phyloP scores from a whole-genome alignment of 1,139 yeast genomes.

The Zygosaccharomyces pseudobailii region DNA sequence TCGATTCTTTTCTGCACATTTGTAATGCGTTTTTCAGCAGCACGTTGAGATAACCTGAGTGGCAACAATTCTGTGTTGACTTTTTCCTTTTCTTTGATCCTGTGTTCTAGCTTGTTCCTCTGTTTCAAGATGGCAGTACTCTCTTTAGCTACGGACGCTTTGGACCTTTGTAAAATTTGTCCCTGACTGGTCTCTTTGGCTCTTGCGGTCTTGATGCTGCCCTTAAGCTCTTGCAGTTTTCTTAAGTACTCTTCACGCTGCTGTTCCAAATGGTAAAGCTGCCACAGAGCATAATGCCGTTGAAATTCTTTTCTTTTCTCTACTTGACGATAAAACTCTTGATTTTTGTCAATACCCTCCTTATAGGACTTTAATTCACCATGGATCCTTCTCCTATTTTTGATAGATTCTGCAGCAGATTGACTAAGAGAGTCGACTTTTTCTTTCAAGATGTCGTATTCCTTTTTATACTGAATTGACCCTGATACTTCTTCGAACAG shows the following conservation, averaged over 20 bases:
- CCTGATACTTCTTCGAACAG: slow-evolving; percentile 84
- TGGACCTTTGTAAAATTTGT: slow-evolving; percentile 27
- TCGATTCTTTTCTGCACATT: slow-evolving; percentile 48
- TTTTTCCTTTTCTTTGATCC: slow-evolving; percentile 44
- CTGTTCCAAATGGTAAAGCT: slow-evolving; percentile 60
- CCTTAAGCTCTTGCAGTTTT: slow-evolving; percentile 32
- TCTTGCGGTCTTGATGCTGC: slow-evolving; percentile 35
- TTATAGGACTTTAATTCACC: slow-evolving; percentile 77
- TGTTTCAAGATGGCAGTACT: slow-evolving; percentile 42
- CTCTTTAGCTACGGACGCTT: slow-evolving; percentile 46
- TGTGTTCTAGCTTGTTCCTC: slow-evolving; percentile 39
- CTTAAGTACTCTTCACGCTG: slow-evolving; percentile 37
- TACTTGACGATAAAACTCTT: slow-evolving; percentile 56
- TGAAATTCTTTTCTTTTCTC: slow-evolving; percentile 47
- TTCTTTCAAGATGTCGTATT: slow-evolving; percentile 64
- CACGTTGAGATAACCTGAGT: slow-evolving; percentile 42
- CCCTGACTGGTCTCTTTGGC: slow-evolving; percentile 30
- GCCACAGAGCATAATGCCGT: slow-evolving; percentile 54
- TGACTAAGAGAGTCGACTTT: slow-evolving; percentile 66
- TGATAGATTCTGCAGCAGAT: slow-evolving; percentile 57
- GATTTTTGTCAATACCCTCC: slow-evolving; percentile 72
- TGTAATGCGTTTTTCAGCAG: slow-evolving; percentile 40
- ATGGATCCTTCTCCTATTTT: slow-evolving; percentile 66
- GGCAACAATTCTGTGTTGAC: slow-evolving; percentile 55
- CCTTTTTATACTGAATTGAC: slow-evolving; percentile 58